Base-by-base conservation (phyloP, 1,284 basidiomycete genomes). In the Cryptococcus neoformans region DNA sequence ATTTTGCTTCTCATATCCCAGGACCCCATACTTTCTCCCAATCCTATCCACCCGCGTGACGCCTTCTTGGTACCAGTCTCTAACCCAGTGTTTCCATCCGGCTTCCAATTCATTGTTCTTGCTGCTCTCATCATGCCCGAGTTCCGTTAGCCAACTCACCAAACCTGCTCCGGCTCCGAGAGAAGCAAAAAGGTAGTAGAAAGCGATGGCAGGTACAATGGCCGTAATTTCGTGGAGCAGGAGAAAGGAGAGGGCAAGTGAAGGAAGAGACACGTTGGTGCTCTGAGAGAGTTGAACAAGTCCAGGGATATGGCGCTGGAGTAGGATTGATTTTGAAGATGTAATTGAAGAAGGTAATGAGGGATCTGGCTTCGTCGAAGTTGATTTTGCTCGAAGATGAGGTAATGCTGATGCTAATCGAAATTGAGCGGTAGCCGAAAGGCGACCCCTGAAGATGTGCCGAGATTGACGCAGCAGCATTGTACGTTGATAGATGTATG, bases 161-260 rank as follows among this genome's bases (percentile, higher is more conserved):
- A 91, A 70, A 17, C 77, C 78, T 51, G 87, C 85, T 0, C 93
- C 93, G 1, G 89, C 78, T 0, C 89, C 90, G 0, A 90, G 64
- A 2, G 82, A 74, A 14, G 86, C 81, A 12, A 91, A 85, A 0
- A 82, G 78, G 65, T 85, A 90, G 74, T 93, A 96, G 44, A 92
- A 72, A 21, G 84, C 81, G 3, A 87, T 81, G 36, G 95, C 80
- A 1, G 92, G 92, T 0, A 87, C 78, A 54, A 95, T 69, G 0
- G 92, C 92, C 0, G 91, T 94, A 12, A 92, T 66, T 73, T 97
- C 93, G 73, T 96, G 93, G 7, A 97, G 80, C 51, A 94, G 78
- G 2, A 84, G 84, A 68, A 96, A 95, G 0, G 91, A 90, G 40
- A 89, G 65, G 4, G 87, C 74, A 51, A 96, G 82, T 2, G 90